phyloP scores from a whole-genome alignment of 1,284 basidiomycete species.

The Pterulicium gracile region DNA sequence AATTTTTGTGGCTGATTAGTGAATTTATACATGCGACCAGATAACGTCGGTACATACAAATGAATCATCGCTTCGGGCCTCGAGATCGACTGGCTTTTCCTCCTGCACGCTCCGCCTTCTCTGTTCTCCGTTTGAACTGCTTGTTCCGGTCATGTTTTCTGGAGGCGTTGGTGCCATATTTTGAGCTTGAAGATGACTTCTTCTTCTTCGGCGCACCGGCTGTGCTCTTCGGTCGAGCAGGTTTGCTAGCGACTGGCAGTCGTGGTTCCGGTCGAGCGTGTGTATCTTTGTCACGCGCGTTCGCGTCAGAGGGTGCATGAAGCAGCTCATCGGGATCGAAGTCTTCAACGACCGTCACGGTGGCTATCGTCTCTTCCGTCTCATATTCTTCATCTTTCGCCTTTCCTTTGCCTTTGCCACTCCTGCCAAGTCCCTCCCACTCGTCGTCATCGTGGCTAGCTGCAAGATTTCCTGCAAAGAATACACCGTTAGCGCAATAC shows the following conservation, averaged over 20 bases:
- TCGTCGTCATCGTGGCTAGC: constrained; percentile 20
- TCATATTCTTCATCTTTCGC: constrained; percentile 55
- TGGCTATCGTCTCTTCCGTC: constrained; percentile 68
- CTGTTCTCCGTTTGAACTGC: constrained; percentile 46
- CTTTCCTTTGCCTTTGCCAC: constrained; percentile 27
- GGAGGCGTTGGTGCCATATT: constrained; percentile 55
- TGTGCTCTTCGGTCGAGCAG: constrained; percentile 8
- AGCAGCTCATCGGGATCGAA: constrained; percentile 57
- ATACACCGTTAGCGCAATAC: constrained; percentile 8
- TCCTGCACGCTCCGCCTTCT: constrained; percentile 60
- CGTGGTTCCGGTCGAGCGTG: constrained; percentile 2
- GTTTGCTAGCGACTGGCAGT: constrained; percentile 4
- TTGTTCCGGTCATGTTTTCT: constrained; percentile 43
- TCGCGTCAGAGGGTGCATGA: constrained; percentile 26
- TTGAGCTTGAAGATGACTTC: constrained; percentile 33
- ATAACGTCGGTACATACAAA: too few relatives aligned
- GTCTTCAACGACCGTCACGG: constrained; percentile 75
- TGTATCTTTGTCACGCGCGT: constrained; percentile 3
- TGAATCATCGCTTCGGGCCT: too few relatives aligned
- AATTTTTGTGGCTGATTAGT: too few relatives aligned
- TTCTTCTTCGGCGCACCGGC: constrained; percentile 19
- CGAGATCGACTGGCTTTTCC: constrained; percentile 35
- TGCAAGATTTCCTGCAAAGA: constrained; percentile 7
- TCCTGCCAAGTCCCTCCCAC: too few relatives aligned
- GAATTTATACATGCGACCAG: too few relatives aligned